Conservation (phyloP, 2,329 filamentous ascomycete species). For the Beauveria scarabaeidicola region DNA sequence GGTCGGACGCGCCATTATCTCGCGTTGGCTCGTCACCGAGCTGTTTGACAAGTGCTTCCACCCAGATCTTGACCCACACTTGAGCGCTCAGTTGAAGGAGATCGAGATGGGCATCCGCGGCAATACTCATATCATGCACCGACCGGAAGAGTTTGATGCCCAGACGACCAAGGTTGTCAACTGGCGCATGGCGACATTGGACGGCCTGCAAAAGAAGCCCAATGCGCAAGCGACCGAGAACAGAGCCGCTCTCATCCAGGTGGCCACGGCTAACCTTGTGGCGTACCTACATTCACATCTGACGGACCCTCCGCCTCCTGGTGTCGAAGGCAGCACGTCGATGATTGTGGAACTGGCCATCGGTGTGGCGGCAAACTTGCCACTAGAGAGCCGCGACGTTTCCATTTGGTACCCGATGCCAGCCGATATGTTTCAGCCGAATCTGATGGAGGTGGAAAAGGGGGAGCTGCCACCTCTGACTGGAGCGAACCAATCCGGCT, state of each 20-base stretch:
- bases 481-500: conserved; percentile 30
- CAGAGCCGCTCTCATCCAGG: conserved; percentile 59
- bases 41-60: conserved; percentile 92
- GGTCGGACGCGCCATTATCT: conserved; percentile 80
- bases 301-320: conserved; percentile 65
- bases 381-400: conserved; percentile 85
- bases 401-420: conserved; percentile 79
- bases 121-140: conserved; percentile 63
- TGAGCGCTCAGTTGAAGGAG: conserved; percentile 72
- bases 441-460: conserved; percentile 85
- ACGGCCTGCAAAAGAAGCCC: conserved; percentile 71
- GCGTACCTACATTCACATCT: conserved; percentile 65
- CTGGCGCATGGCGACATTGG: conserved; percentile 89
- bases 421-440: conserved; percentile 58
- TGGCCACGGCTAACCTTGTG: conserved; percentile 59
- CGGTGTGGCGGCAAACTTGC: conserved; percentile 75
- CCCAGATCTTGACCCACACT: conserved; percentile 66
- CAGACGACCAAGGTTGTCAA: conserved; percentile 79
- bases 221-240: conserved; percentile 56
- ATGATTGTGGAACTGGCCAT: conserved; percentile 93
- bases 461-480: conserved; percentile 53
- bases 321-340: conserved; percentile 77
- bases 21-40: conserved; percentile 82
- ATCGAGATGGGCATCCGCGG: conserved; percentile 83
- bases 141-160: conserved; percentile 82